Conservation (phyloP, 2,329 filamentous ascomycete genomes). For the Cladosporium sp. region DNA sequence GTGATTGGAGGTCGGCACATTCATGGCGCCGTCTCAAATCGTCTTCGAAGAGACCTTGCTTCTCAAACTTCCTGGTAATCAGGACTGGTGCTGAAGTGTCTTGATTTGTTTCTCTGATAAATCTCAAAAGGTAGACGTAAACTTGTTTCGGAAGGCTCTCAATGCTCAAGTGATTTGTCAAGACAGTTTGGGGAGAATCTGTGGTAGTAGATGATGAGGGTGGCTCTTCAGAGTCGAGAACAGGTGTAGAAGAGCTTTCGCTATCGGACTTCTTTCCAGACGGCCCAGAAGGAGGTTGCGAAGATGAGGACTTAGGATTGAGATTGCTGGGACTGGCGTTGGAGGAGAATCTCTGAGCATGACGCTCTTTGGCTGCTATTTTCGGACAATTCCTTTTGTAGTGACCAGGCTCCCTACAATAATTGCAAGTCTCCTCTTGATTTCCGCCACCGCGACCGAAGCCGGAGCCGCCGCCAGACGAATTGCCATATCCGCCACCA, state of each 20-base stretch:
- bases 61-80: constrained; percentile 6
- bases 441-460: not conserved
- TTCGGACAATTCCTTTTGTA: not conserved
- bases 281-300: no score
- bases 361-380: no score
- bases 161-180: constrained; percentile 13
- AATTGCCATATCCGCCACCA: not conserved
- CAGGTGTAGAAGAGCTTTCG: no score
- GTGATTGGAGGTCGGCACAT: not conserved
- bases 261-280: no score
- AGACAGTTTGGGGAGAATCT: no score
- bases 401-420: not conserved
- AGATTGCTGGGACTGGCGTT: no score
- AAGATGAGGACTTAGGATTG: no score
- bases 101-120: not conserved
- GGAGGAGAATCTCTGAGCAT: no score
- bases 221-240: no score
- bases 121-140: constrained; percentile 12
- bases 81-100: not conserved
- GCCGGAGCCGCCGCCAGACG: not conserved
- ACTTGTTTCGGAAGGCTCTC: not conserved
- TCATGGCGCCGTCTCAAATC: no score
- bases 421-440: no score
- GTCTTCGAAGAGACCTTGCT: not conserved
- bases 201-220: no score